A percentile compares a stretch with the other conserved stretches of the same genome.
phyloP scores from a whole-genome alignment of 192 early-diverging fungal genomes.

The Blastocladiella britannica region DNA sequence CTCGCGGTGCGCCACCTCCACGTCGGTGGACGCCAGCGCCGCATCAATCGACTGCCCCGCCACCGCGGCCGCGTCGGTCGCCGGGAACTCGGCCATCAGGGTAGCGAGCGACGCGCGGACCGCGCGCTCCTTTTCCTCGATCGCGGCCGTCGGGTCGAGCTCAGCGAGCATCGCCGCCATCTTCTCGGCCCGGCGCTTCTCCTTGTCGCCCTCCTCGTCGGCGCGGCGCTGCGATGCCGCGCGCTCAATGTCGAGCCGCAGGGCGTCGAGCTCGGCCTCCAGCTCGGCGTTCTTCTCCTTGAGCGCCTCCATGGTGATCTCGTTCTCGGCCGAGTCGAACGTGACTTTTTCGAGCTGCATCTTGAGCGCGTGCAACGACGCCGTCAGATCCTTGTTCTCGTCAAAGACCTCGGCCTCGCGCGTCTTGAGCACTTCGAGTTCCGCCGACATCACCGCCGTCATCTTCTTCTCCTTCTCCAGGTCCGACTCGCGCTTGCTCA shows the following conservation, averaged over 20 bases:
- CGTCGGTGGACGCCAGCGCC: slow-evolving; percentile 34
- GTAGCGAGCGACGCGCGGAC: slow-evolving; percentile 45
- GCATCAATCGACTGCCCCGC: not conserved
- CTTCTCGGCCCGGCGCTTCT: slow-evolving; percentile 59
- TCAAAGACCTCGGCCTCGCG: slow-evolving; percentile 27
- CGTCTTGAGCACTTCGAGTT: slow-evolving; percentile 45
- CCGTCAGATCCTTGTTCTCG: slow-evolving; percentile 50
- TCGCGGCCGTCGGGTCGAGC: slow-evolving; percentile 52
- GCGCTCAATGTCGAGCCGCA: slow-evolving; percentile 43
- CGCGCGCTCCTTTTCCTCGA: slow-evolving; percentile 53
- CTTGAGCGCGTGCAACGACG: slow-evolving; percentile 52
- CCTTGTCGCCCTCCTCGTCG: slow-evolving; percentile 44
- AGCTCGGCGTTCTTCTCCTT: slow-evolving; percentile 70
- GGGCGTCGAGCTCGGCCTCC: slow-evolving; percentile 44
- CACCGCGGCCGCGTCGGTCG: too few relatives aligned
- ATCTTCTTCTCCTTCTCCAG: slow-evolving; percentile 37
- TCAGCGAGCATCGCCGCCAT: slow-evolving; percentile 68
- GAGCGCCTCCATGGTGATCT: slow-evolving; percentile 72
- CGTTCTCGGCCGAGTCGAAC: slow-evolving; percentile 71
- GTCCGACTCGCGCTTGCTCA: slow-evolving; percentile 79
- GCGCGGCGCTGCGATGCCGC: slow-evolving; percentile 22
- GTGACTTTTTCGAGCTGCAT: slow-evolving; percentile 70
- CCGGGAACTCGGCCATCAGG: not conserved
- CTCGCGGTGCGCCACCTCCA: slow-evolving; percentile 33
- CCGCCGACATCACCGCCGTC: slow-evolving; percentile 42